Base-by-base conservation (phyloP, 2,329 filamentous ascomycete species). In the Penicillium sclerotiorum region DNA sequence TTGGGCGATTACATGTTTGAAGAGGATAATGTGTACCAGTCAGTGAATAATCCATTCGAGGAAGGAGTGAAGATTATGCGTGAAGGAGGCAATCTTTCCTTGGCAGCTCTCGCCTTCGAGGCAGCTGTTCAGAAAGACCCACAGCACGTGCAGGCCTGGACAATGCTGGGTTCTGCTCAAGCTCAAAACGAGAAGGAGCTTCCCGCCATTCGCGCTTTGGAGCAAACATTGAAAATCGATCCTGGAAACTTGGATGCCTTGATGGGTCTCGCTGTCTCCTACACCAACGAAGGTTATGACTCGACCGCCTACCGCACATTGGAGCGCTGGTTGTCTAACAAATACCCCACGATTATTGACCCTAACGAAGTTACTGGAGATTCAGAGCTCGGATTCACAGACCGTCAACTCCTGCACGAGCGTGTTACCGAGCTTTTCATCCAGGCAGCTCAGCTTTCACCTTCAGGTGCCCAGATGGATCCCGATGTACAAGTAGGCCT, bases 131-230 rank as follows among this genome's bases (percentile, higher is more conserved):
- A 96, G 71, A 91, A 93, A 73, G 85, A 96, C 55, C 84, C 90
- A 0, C 80, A 87, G 47, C 93, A 97, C 69, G 85, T 93, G 30
- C 89, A 95, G 47, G 94, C 94, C 2, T 99, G 94, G 94, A 90
- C 92, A 8, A 87, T 91, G 63, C 83, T 99, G 25, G 94, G 94
- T 45, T 87, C 88, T 46, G 89, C 92, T 15, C 94, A 99, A 74
- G 94, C 94, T 17, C 94, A 99, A 71, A 99, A 99, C 71, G 94
- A 99, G 73, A 99, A 99, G 76, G 94, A 99, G 72, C 88, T 90
- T 8, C 93, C 94, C 0, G 94, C 94, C 2, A 96, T 99, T 58
- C 87, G 94, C 27, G 94, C 94, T 3, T 79, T 97, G 52, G 93
- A 97, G 72, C 89, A 94, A 68, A 91, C 93, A 1, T 76, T 96